Evolutionary conservation across 768 basidiomycete genomes (phyloP).

Genomic region (Pilatotrama ljubarskyi): DNA sequence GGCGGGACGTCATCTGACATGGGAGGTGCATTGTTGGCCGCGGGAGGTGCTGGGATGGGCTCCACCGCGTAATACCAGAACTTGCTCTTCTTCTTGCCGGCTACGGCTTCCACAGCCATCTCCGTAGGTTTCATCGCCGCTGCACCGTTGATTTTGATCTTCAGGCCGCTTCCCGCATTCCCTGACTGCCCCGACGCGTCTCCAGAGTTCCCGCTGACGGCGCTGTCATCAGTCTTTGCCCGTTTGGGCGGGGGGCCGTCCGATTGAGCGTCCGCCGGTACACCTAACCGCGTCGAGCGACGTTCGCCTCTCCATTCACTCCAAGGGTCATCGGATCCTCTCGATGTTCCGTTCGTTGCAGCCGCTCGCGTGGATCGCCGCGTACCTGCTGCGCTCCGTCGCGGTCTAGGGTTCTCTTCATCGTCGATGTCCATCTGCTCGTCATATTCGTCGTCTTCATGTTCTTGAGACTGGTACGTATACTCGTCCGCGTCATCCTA

Average conservation of each 20-base stretch:
- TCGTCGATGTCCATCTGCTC: slow-evolving; percentile 48
- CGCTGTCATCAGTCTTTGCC: slow-evolving; percentile 77
- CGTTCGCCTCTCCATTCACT: slow-evolving; percentile 72
- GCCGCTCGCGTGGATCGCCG: slow-evolving; percentile 47
- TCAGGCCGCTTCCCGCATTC: slow-evolving; percentile 37
- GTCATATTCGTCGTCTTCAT: slow-evolving; percentile 65
- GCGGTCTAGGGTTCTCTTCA: slow-evolving; percentile 28
- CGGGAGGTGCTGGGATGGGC: slow-evolving; percentile 47
- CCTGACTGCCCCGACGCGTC: slow-evolving; percentile 25
- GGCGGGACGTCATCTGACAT: slow-evolving; percentile 7
- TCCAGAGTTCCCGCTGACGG: slow-evolving; percentile 32
- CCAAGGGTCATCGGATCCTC: slow-evolving; percentile 51
- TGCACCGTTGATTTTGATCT: slow-evolving; percentile 55
- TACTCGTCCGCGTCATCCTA: slow-evolving; percentile 70
- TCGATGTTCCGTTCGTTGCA: slow-evolving; percentile 46
- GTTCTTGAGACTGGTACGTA: slow-evolving; percentile 56
- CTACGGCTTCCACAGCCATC: slow-evolving; percentile 70
- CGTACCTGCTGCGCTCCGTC: slow-evolving; percentile 24
- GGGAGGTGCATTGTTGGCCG: slow-evolving; percentile 20
- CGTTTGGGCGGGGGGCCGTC: slow-evolving; percentile 64
- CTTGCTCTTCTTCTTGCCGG: slow-evolving; percentile 82
- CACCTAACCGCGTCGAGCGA: slow-evolving; percentile 68
- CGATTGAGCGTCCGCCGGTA: slow-evolving; percentile 47
- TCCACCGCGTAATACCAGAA: slow-evolving; percentile 91
- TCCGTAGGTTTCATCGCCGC: slow-evolving; percentile 72